Evolutionary conservation across 345 rosid genomes (phyloP).

Genomic region (Eucalyptus pauciflora): DNA sequence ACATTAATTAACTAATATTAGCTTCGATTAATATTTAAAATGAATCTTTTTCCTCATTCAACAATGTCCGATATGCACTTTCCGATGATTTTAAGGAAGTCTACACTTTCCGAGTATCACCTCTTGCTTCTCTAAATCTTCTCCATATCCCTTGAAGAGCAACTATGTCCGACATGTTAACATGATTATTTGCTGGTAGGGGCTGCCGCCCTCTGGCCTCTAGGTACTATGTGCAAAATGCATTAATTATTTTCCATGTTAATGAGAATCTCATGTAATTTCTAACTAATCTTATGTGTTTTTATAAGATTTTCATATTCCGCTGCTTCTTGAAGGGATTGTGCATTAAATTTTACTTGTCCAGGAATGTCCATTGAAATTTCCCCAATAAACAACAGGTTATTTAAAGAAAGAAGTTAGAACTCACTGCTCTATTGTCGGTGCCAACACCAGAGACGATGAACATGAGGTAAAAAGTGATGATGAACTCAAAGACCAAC

Average conservation of each 20-base stretch:
- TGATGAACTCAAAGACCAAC: constrained; percentile 72
- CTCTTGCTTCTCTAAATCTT: neutral
- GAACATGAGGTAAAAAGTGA: constrained; percentile 88
- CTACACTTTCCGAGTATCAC: neutral
- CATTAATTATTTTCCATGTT: neutral
- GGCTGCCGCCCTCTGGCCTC: fast-evolving
- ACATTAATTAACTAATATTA: neutral
- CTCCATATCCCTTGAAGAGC: neutral
- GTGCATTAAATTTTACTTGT: neutral
- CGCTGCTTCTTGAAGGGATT: neutral
- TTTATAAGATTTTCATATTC: neutral
- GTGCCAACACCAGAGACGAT: constrained; percentile 76
- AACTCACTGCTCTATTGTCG: constrained; percentile 78
- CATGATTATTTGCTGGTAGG: neutral
- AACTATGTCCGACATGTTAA: no score
- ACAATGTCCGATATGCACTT: no score
- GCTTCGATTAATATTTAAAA: fast-evolving
- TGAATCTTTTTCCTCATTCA: no score
- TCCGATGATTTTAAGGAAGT: no score
- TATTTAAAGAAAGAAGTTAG: neutral
- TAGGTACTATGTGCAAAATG: neutral
- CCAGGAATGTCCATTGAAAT: neutral
- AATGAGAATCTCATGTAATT: neutral
- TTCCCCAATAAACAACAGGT: neutral
- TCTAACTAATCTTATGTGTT: neutral